Percentiles rank a stretch among this genome's conserved stretches.
Conservation (phyloP, 208 protist genomes). For the Acanthamoeba triangularis region DNA sequence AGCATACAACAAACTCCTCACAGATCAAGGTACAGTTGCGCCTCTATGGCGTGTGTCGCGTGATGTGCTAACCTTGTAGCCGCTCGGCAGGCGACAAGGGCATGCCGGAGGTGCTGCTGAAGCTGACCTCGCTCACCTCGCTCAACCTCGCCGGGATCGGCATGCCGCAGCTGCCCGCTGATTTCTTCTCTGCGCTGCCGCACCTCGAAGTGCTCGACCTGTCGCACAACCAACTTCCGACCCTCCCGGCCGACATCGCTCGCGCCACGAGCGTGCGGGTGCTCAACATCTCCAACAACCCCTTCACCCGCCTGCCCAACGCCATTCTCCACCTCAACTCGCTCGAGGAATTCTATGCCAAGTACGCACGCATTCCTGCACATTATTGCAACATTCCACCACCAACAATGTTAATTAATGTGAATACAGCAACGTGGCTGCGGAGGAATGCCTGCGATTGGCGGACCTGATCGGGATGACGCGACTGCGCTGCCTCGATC, state of each 20-base stretch:
- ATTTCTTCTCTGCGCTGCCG: conserved; percentile 36
- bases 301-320: not conserved
- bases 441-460: not conserved
- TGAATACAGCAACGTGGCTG: no score
- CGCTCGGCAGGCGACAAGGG: not conserved
- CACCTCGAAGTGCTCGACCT: conserved; percentile 7
- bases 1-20: not conserved
- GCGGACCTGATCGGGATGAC: not conserved
- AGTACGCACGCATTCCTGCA: not conserved
- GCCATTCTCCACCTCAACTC: not conserved
- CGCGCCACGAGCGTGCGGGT: not conserved
- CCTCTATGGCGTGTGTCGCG: not conserved
- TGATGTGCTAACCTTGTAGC: no score
- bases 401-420: no score
- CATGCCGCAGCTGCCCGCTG: not conserved
- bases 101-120: not conserved
- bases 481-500: not conserved
- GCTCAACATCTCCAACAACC: conserved; percentile 16
- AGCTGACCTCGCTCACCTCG: not conserved
- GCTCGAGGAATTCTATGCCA: conserved; percentile 23
- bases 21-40: not conserved
- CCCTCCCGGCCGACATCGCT: conserved; percentile 1
- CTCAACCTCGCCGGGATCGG: conserved; percentile 20
- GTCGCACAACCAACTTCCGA: not conserved
- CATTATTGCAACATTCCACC: not conserved